Evolutionary conservation across 1,284 basidiomycete species (phyloP), one percentile per base, ranked within the genome.

Genomic region (Naganishia albida): DNA sequence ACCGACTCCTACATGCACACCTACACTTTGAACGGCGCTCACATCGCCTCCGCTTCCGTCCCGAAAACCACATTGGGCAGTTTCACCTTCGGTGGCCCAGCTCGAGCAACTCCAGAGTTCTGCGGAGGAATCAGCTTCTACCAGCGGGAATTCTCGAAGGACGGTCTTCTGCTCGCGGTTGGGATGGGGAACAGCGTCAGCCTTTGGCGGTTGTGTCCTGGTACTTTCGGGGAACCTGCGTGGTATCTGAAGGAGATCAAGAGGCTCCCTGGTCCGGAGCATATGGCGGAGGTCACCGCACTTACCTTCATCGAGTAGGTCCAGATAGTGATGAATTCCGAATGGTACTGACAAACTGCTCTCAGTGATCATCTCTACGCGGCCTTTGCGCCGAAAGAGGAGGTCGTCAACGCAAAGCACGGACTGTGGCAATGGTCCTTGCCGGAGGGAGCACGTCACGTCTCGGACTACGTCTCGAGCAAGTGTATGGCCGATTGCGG

Each of bases 21-120:
- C 26, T 79, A 73, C 73, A 76, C 77, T 12, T 64, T 80, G 54
- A 80, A 80, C 68, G 79, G 79, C 10, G 74, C 75, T 48, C 74
- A 74, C 0, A 75, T 80, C 51, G 78, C 77, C 7, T 70, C 74
- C 0, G 57, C 67, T 4, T 3, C 28, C 3, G n/a, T 60, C 18
- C 67, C 67, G 10, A n/a, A n/a, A 23, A 39, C n/a, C 13, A 57
- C 52, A 13, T 23, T 38, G 13, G n/a, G 25, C 10, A 39, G 46
- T n/a, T 68, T 50, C 34, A 50, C 38, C 26, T 62, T 65, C 28
- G 48, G 26, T 23, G 56, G 28, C 13, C 49, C 25, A 8, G 20
- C 18, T 12, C 34, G 40, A 34, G 40, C 26, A 23, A 20, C 18
- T 18, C 50, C 63, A 1, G 63, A 66, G 40, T 78, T 73, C 56